Base-by-base conservation (phyloP, 106 monocot genomes). In the Chionographis japonica region DNA sequence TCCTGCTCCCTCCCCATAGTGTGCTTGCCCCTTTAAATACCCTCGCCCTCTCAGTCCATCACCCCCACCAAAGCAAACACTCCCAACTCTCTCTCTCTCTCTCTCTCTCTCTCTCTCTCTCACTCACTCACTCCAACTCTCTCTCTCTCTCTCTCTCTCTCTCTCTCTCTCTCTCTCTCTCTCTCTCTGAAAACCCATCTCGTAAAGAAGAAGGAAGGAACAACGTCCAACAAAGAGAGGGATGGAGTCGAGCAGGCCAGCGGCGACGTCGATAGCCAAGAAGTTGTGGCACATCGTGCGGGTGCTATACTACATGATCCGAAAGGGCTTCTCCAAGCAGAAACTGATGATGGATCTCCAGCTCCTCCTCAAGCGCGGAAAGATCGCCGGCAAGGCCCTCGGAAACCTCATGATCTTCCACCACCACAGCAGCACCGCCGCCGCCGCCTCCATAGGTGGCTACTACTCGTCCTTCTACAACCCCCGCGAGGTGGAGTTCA, bases 301-400 rank as follows among this genome's bases (percentile, higher is more conserved):
- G 13, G 79, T 75, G 8, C 61, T 77, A 3, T 73, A 72, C 61
- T 79, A 82, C 67, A 61, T 79, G 78, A 40, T 79, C 13, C 52
- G 59, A 15, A 86, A 79, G 56, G 67, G 70, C 35, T n/a, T 81
- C 49, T 78, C 72, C 51, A 90, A 87, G 72, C 63, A 77, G 18
- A 85, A 77, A 58, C 73, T 82, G 37, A 54, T 80, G 62, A 11
- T 76, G 70, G 86, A 79, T 50, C 74, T 94, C 67, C 74, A 85
- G 40, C 79, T 90, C 40, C 87, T 90, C 77, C 66, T 80, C 55
- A 72, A 81, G 52, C 77, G 85, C 3, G 69, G 88, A 37, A 85
- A 86, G 59, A 37, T 79, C 72, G 72, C 79, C 62, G 76, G 81
- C 59, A 77, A 72, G 67, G 61, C 73, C 79, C 57, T 79, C 61